Base-by-base conservation (phyloP, 1,284 basidiomycete genomes). In the Cryptococcus deneoformans region DNA sequence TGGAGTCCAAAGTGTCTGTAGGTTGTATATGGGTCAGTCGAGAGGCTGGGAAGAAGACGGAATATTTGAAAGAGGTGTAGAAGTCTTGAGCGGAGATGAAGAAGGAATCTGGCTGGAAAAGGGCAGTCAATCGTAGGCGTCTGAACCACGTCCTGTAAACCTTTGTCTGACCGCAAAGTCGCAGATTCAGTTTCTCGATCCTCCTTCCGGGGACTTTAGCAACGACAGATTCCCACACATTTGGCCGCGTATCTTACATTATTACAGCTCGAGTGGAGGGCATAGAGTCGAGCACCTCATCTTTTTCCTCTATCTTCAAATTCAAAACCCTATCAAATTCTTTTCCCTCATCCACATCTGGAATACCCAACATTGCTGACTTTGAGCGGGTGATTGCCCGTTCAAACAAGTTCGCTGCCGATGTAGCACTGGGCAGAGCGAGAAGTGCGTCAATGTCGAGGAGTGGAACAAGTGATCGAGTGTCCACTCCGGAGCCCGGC, bases 41-140 rank as follows among this genome's bases (percentile, higher is more conserved):
- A 56, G 73, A 16, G 68, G 66, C 1, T 76, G 74, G 74, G 74
- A 76, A 51, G 72, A 75, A 29, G 74, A 76, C 50, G 74, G 72
- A 20, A 66, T 76, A 20, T 75, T 76, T 59, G 74, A 74, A 52
- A 54, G 71, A 35, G 72, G 70, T 10, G 70, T 76, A 1, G 71
- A 74, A 57, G 59, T 76, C 8, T 50, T 69, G 8, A 54, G 61
- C 36, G 68, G 67, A n/a, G 59, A 65, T 46, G 57, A 58, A n/a
- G 72, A 73, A 6, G 73, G 72, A 0, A 72, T 75, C 24, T 75
- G 73, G 73, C 59, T 75, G 10, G 72, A 75, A 49, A 69, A 75
- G 62, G 69, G 69, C 5, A 56, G 47, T 29, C 68, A 70, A 51
- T 62, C 57, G 66, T 69, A 53, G 43, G 67, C 57, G 6, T 29